These are phyloP conservation scores for Lipomyces yamanashiensis DNA, from an alignment of 805 yeast genomes.

Conservation along the genomic window DNA sequence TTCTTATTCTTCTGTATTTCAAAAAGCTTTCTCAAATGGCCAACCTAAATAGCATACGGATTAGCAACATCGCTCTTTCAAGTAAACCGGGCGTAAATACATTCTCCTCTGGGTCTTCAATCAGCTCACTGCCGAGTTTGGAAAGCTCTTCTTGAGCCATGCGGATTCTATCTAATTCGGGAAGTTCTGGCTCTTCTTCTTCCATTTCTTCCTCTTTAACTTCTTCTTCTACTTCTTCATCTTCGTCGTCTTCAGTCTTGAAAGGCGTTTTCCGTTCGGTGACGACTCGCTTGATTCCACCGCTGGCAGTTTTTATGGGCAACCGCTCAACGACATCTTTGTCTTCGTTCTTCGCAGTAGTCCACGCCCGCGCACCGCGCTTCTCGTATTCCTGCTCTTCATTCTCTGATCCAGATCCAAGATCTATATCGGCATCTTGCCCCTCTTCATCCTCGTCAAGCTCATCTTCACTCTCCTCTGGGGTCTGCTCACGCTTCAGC, in stretches of 20 bases:
- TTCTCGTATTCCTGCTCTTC: constrained; percentile 81
- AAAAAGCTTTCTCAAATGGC: constrained; percentile 6
- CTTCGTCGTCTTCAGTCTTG: constrained; percentile 33
- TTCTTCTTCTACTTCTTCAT: constrained; percentile 44
- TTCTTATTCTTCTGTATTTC: background rate
- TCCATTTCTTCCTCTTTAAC: constrained; percentile 40
- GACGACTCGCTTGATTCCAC: constrained; percentile 71
- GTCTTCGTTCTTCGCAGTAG: constrained; percentile 38
- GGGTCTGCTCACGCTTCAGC: background rate
- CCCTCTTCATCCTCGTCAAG: background rate
- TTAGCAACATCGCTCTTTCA: background rate
- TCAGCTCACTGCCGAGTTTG: constrained; percentile 70
- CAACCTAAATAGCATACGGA: constrained; percentile 2
- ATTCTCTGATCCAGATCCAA: constrained; percentile 50
- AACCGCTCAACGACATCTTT: constrained; percentile 64
- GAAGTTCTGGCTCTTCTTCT: constrained; percentile 52
- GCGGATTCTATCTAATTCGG: constrained; percentile 59
- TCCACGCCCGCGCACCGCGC: constrained; percentile 61
- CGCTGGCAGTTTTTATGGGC: constrained; percentile 77
- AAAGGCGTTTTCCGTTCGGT: constrained; percentile 24
- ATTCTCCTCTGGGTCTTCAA: constrained; percentile 90
- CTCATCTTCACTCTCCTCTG: constrained; percentile 3
- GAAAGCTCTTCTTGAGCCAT: constrained; percentile 84
- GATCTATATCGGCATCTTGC: constrained; percentile 3
- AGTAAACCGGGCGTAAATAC: constrained; percentile 48